A percentile compares a stretch with the other conserved stretches of the same genome.
phyloP scores from a whole-genome alignment of 2,329 filamentous ascomycete genomes.

The Neofusicoccum laricinum region DNA sequence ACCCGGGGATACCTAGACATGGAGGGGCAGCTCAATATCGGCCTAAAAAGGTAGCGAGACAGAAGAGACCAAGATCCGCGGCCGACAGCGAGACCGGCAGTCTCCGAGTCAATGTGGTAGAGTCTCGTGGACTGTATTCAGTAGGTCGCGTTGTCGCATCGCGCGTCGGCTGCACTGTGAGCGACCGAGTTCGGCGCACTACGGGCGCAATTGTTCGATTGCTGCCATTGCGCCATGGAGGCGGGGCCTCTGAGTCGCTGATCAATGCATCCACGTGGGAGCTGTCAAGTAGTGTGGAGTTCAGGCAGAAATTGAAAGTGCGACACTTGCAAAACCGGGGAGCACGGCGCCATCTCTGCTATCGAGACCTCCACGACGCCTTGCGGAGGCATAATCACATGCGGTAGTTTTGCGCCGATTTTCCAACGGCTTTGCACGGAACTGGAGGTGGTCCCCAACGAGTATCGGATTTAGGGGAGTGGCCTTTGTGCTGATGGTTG shows the following conservation, averaged over 20 bases:
- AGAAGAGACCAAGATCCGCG: not conserved
- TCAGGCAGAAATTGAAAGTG: not conserved
- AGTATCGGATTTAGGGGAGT: not conserved
- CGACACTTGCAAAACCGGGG: not conserved
- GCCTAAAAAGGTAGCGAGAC: not conserved
- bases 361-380: not conserved
- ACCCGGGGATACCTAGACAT: not conserved
- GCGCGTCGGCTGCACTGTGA: not conserved
- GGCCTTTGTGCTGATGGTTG: not conserved
- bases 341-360: not conserved
- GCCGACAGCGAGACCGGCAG: not conserved
- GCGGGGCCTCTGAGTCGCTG: not conserved
- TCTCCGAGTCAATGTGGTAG: not conserved
- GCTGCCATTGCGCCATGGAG: not conserved
- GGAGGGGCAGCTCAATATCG: not conserved
- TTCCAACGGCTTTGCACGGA: not conserved
- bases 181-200: not conserved
- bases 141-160: not conserved
- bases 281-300: not conserved
- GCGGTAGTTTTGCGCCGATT: not conserved
- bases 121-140: not conserved
- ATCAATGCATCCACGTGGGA: slow-evolving; percentile 11
- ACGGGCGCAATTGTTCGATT: not conserved
- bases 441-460: not conserved
- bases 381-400: not conserved